Conservation (phyloP, 2,329 filamentous ascomycete genomes). For the Nigrospora sphaerica region DNA sequence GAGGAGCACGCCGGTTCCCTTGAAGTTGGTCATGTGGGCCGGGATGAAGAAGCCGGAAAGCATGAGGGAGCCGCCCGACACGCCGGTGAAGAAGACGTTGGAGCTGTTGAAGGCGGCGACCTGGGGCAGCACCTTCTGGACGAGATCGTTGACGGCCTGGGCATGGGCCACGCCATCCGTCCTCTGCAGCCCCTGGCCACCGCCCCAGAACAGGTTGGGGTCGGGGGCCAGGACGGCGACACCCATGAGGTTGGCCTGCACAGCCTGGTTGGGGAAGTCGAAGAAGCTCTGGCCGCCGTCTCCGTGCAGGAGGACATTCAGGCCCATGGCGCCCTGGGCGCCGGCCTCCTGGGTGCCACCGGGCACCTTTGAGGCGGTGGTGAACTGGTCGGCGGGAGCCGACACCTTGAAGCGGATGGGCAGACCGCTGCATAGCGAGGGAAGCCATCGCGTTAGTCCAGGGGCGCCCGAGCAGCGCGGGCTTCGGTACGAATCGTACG, state of each 20-base stretch:
- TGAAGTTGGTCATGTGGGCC: slow-evolving; percentile 43
- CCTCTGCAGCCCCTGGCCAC: slow-evolving; percentile 41
- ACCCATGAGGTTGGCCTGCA: slow-evolving; percentile 42
- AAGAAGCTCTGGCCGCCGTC: slow-evolving; percentile 54
- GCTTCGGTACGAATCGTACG: no score
- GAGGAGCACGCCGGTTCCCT: slow-evolving; percentile 43
- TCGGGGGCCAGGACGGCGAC: slow-evolving; percentile 48
- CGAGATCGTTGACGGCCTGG: slow-evolving; percentile 45
- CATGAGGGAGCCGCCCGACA: slow-evolving; percentile 46
- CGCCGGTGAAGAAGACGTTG: slow-evolving; percentile 51
- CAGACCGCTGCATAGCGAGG: slow-evolving; percentile 31
- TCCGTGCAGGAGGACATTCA: slow-evolving; percentile 53
- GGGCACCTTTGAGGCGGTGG: slow-evolving; percentile 37
- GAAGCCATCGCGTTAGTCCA: not conserved
- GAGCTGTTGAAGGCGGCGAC: slow-evolving; percentile 44
- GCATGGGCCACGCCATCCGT: slow-evolving; percentile 49
- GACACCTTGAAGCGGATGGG: slow-evolving; percentile 49
- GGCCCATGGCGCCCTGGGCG: slow-evolving; percentile 31
- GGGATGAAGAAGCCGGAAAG: slow-evolving; percentile 53
- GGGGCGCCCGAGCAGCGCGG: no score
- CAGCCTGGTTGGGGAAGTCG: slow-evolving; percentile 48
- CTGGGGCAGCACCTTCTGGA: slow-evolving; percentile 40
- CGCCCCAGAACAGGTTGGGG: slow-evolving; percentile 50
- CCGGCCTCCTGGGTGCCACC: slow-evolving; percentile 28
- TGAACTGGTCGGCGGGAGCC: slow-evolving; percentile 47